Evolutionary conservation across 805 yeast genomes (phyloP), one percentile per base, ranked within the genome.

Genomic region (Lipomyces yamanashiensis): DNA sequence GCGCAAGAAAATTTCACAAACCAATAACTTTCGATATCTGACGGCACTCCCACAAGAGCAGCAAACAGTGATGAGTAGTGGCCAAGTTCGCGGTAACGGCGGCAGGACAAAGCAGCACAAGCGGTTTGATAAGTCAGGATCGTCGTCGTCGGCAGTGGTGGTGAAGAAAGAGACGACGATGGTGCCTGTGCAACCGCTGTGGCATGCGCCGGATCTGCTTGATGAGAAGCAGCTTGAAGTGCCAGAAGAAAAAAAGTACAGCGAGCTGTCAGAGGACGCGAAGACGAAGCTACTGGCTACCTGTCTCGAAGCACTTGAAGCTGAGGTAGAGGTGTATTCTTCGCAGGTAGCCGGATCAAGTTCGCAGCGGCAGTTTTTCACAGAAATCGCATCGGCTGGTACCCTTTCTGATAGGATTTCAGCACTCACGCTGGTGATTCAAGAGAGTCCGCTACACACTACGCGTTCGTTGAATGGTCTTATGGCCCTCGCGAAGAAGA

Each of bases 371-470:
- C 88, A 90, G 81, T 93, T 93, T 75, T 85, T 91, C 81, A 84
- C 93, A 0, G 96, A 93, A 76, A 88, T 95, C 70, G 83, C 95
- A 72, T 82, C 92, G 6, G 88, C 86, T 69, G 99, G 99, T 89
- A 95, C 99, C 0, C 81, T 93, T 71, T 88, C 86, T 71, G 99
- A 95, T 87, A 92, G 95, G 78, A 89, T 95, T 60, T 90, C 97
- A 54, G 97, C 99, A 0, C 82, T 95, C 73, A 93, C 99, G 0
- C 84, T 95, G 74, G 80, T 95, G 74, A 84, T 92, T 54, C 98
- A 95, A 74, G 98, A 95, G 78, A 92, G 98, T 1, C 99, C 99
- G 7, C 74, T 92, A 59, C 98, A 95, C 74, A 89, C 93, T 70
- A 73, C 87, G 58, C 89, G 90, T 74, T 90, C 97, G 0, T 80